Evolutionary conservation across 495 filamentous ascomycete genomes (phyloP).

Genomic region (Penicillium flavigenum): DNA sequence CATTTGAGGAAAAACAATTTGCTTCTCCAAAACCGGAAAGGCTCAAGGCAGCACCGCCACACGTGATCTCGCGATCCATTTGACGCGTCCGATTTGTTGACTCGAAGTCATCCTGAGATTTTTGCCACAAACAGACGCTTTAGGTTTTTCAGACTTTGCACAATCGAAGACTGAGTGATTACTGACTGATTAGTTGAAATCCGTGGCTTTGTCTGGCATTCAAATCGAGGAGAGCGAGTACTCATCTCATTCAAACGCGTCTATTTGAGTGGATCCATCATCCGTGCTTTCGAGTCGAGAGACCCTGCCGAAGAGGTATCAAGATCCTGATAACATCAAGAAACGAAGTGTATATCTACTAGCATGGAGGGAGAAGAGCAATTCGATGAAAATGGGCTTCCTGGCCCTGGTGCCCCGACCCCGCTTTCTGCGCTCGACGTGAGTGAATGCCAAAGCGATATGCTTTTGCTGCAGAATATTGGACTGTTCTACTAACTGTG

Average conservation of each 20-base stretch:
- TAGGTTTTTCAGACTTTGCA: not conserved
- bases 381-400: constrained; percentile 60
- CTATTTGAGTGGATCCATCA: constrained; percentile 1
- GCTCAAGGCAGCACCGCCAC: constrained; percentile 15
- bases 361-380: constrained; percentile 60
- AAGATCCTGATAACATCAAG: not conserved
- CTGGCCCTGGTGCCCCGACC: constrained; percentile 89
- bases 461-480: not conserved
- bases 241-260: constrained; percentile 4
- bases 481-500: constrained; percentile 13
- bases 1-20: not conserved
- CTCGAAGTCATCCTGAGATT: constrained; percentile 7
- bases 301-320: not conserved
- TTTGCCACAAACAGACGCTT: constrained; percentile 29
- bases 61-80: constrained; percentile 46
- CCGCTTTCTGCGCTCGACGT: constrained; percentile 91
- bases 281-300: not conserved
- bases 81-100: constrained; percentile 38
- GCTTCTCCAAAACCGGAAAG: constrained; percentile 13
- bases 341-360: constrained; percentile 48
- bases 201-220: not conserved
- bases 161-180: not conserved
- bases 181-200: not conserved
- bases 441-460: constrained; percentile 19
- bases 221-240: not conserved